Percentiles rank a stretch among this genome's conserved stretches.
Evolutionary conservation across 2,329 filamentous ascomycete species (phyloP).

Genomic region (Botrytis pseudocinerea): DNA sequence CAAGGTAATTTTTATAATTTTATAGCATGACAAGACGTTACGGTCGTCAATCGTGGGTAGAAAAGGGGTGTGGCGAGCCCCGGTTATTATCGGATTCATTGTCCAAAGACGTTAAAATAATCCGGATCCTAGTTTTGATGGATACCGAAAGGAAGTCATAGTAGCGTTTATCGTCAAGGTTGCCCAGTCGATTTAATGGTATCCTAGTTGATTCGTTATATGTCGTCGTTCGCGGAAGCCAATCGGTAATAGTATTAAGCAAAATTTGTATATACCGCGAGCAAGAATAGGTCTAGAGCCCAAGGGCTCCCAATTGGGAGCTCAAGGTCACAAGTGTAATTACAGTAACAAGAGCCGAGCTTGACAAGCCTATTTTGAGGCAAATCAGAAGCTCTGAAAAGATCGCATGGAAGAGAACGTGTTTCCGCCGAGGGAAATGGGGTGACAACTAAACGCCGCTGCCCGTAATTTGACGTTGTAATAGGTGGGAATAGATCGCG

Average conservation of each 20-base stretch:
- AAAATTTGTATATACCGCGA: constrained; percentile 23
- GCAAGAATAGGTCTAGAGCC: constrained; percentile 15
- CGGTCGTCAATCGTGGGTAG: constrained; percentile 21
- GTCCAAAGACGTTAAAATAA: constrained; percentile 23
- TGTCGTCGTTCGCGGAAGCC: constrained; percentile 33
- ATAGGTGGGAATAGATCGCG: constrained; percentile 27
- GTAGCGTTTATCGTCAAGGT: constrained; percentile 42
- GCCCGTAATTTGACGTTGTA: constrained; percentile 29
- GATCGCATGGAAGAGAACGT: constrained; percentile 5
- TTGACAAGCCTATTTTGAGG: background rate
- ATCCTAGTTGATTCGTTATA: constrained; percentile 37
- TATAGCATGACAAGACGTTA: constrained; percentile 24
- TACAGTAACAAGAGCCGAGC: constrained; percentile 22
- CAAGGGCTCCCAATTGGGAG: constrained; percentile 11
- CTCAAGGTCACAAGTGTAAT: constrained; percentile 18
- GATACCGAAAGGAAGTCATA: constrained; percentile 34
- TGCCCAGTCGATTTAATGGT: constrained; percentile 42
- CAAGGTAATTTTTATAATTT: constrained; percentile 21
- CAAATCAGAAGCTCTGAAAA: constrained; percentile 1
- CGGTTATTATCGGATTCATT: constrained; percentile 19
- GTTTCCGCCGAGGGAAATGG: constrained; percentile 3
- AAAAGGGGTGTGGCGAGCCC: constrained; percentile 16
- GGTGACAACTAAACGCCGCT: constrained; percentile 28
- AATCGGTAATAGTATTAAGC: constrained; percentile 22
- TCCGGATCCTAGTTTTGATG: constrained; percentile 19